phyloP scores from a whole-genome alignment of 768 basidiomycete genomes.

The Rhizopogon sp. region DNA sequence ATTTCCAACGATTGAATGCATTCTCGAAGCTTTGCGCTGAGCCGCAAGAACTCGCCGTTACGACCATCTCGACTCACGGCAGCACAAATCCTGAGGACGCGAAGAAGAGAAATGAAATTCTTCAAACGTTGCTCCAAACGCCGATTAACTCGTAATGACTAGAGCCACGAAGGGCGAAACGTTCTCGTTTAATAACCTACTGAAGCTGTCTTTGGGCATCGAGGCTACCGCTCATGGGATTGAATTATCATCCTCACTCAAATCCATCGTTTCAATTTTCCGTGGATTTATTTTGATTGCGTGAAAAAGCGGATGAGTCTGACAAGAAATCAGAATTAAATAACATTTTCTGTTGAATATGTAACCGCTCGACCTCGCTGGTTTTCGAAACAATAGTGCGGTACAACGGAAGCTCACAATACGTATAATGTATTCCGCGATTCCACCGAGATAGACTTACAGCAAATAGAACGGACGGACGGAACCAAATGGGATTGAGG shows the following conservation, averaged over 20 bases:
- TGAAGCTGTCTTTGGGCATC: background rate
- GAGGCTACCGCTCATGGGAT: background rate
- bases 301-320: background rate
- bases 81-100: background rate
- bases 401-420: too few relatives aligned
- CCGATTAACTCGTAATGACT: background rate
- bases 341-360: background rate
- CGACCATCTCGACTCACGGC: background rate
- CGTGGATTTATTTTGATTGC: too few relatives aligned
- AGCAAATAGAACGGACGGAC: background rate
- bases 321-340: background rate
- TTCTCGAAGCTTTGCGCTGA: too few relatives aligned
- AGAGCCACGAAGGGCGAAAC: background rate
- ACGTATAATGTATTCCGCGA: background rate
- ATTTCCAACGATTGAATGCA: background rate
- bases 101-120: background rate
- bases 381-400: background rate
- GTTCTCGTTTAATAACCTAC: background rate
- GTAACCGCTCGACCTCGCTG: background rate
- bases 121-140: background rate
- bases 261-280: background rate
- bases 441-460: background rate
- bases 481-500: background rate
- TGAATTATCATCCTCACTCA: background rate
- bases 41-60: background rate